Conservation (phyloP, 164 flowering plant species). For the Cinnamomum micranthum region DNA sequence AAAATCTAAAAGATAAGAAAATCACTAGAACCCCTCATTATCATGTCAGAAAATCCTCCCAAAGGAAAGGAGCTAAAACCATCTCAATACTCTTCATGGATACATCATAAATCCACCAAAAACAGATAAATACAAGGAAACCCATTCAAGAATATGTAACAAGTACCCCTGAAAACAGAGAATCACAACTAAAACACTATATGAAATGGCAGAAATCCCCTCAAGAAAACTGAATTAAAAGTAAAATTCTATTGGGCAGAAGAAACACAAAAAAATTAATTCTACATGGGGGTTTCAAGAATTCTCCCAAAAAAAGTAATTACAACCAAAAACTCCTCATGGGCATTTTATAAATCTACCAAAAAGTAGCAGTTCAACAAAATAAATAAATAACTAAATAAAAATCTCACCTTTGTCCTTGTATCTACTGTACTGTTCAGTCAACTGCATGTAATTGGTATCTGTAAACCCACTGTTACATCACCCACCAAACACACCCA, state of each 20-base stretch:
- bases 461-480: slow-evolving; percentile 67
- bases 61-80: not conserved
- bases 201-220: no score
- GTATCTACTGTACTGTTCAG: slow-evolving; percentile 65
- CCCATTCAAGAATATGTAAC: not conserved
- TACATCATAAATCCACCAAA: not conserved
- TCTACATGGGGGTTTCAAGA: not conserved
- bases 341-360: not conserved
- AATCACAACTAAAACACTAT: no score
- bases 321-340: not conserved
- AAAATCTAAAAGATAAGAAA: not conserved
- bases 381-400: not conserved
- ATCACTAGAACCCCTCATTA: not conserved
- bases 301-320: not conserved
- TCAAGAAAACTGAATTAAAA: no score
- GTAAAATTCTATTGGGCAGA: no score
- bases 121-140: not conserved
- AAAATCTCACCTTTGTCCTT: slow-evolving; percentile 56
- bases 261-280: not conserved
- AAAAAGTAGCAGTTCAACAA: not conserved
- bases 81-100: not conserved
- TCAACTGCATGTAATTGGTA: slow-evolving; percentile 67
- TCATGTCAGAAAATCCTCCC: not conserved
- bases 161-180: no score
- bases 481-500: not conserved